Percentiles rank a stretch among this genome's conserved stretches.
phyloP scores from a whole-genome alignment of 1,284 basidiomycete species.

The Heterobasidion irregulare region DNA sequence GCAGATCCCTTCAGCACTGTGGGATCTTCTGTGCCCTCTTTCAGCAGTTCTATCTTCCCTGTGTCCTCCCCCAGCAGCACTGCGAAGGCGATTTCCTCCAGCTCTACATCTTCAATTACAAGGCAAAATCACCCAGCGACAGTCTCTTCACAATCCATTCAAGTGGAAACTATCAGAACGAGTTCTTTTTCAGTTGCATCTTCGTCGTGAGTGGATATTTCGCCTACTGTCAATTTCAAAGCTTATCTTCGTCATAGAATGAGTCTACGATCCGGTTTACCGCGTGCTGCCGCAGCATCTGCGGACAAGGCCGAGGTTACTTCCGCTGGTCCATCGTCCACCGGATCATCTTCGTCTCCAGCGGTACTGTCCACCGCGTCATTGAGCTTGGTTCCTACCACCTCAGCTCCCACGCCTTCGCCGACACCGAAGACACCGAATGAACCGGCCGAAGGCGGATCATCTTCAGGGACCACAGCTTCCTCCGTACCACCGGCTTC shows the following conservation, averaged over 20 bases:
- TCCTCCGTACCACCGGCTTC: neutral
- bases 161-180: neutral
- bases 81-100: neutral
- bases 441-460: neutral
- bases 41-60: neutral
- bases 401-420: neutral
- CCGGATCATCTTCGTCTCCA: neutral
- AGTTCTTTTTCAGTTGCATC: neutral
- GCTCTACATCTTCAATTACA: neutral
- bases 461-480: neutral
- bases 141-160: neutral
- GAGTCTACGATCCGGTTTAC: neutral
- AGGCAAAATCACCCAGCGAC: neutral
- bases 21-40: neutral
- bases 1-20: neutral
- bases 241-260: neutral
- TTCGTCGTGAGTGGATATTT: neutral
- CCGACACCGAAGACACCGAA: neutral
- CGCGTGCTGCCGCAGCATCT: neutral
- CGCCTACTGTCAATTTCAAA: neutral
- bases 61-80: neutral
- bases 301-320: neutral
- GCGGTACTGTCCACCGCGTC: neutral
- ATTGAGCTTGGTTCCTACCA: neutral
- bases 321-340: neutral